These are phyloP conservation scores for Debaryomyces psychrophilus DNA, from an alignment of 1,139 yeast species.

Conservation along the genomic window DNA sequence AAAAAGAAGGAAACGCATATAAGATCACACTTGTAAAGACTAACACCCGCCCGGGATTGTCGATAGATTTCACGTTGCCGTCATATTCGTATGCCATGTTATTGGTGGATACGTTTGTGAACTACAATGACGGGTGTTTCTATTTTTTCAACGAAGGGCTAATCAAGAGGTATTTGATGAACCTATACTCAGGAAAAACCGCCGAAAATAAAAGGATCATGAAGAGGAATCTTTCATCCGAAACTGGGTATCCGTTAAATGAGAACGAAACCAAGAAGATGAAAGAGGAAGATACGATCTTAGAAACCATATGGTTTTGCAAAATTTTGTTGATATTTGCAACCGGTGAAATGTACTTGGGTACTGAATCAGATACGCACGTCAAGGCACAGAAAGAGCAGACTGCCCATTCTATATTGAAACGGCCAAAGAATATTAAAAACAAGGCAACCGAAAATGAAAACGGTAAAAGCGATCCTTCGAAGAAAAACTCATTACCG, in stretches of 20 bases:
- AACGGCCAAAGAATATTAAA: slow-evolving; percentile 16
- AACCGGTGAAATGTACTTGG: slow-evolving; percentile 82
- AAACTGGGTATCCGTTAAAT: slow-evolving; percentile 38
- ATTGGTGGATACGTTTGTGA: slow-evolving; percentile 73
- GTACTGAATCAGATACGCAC: slow-evolving; percentile 59
- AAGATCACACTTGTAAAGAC: slow-evolving; percentile 69
- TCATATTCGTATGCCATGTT: slow-evolving; percentile 76
- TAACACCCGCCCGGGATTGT: slow-evolving; percentile 65
- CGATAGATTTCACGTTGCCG: slow-evolving; percentile 72
- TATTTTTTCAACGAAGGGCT: slow-evolving; percentile 84
- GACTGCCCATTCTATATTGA: slow-evolving; percentile 20
- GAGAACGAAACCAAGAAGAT: slow-evolving; percentile 49
- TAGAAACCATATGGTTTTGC: slow-evolving; percentile 82
- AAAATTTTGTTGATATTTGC: slow-evolving; percentile 76
- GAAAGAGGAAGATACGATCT: slow-evolving; percentile 57
- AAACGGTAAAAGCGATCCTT: background rate
- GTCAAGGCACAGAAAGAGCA: slow-evolving; percentile 36
- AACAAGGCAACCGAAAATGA: slow-evolving; percentile 13
- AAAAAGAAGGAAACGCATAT: slow-evolving; percentile 76
- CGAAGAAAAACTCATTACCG: slow-evolving; percentile 52
- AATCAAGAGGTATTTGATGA: slow-evolving; percentile 64
- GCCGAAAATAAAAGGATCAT: slow-evolving; percentile 44
- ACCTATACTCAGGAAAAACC: slow-evolving; percentile 55
- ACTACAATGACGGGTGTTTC: slow-evolving; percentile 83
- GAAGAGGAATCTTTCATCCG: slow-evolving; percentile 39